phyloP scores from a whole-genome alignment of 768 basidiomycete species.

The Leccinum barrowsii region DNA sequence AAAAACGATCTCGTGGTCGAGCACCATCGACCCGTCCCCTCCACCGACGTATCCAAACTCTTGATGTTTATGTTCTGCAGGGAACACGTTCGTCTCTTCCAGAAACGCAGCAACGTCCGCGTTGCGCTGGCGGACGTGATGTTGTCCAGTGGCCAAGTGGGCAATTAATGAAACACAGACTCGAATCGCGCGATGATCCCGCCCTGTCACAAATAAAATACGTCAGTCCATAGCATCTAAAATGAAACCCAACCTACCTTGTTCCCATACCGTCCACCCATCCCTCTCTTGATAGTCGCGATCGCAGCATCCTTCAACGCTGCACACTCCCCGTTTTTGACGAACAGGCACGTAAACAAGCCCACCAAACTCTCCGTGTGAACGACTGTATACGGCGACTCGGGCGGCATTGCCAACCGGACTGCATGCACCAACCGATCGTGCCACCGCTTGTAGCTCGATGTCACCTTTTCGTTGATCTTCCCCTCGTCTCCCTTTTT shows the following conservation, averaged over 20 bases:
- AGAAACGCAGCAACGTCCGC: constrained; percentile 84
- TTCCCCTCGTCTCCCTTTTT: constrained; percentile 54
- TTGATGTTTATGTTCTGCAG: constrained; percentile 43
- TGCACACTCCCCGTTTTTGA: constrained; percentile 61
- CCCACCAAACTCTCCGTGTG: constrained; percentile 91
- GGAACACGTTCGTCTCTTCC: constrained; percentile 74
- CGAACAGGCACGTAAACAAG: constrained; percentile 71
- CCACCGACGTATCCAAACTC: constrained; percentile 79
- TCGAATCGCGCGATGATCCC: constrained; percentile 87
- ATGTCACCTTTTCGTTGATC: constrained; percentile 76
- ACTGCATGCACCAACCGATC: constrained; percentile 78
- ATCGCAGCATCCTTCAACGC: constrained; percentile 65
- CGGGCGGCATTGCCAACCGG: constrained; percentile 66
- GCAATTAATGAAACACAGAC: constrained; percentile 92
- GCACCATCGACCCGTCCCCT: constrained; percentile 87
- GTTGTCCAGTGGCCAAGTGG: constrained; percentile 97
- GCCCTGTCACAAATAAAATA: constrained; percentile 60
- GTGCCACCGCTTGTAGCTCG: constrained; percentile 85
- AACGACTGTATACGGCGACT: constrained; percentile 75
- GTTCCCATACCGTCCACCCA: constrained; percentile 92
- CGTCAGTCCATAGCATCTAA: not conserved
- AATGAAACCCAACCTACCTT: constrained; percentile 59
- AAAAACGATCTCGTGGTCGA: constrained; percentile 94
- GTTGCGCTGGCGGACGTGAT: constrained; percentile 76
- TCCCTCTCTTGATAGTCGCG: constrained; percentile 90